Conservation (phyloP, 768 basidiomycete species). For the Termitomyces eurrhizus region DNA sequence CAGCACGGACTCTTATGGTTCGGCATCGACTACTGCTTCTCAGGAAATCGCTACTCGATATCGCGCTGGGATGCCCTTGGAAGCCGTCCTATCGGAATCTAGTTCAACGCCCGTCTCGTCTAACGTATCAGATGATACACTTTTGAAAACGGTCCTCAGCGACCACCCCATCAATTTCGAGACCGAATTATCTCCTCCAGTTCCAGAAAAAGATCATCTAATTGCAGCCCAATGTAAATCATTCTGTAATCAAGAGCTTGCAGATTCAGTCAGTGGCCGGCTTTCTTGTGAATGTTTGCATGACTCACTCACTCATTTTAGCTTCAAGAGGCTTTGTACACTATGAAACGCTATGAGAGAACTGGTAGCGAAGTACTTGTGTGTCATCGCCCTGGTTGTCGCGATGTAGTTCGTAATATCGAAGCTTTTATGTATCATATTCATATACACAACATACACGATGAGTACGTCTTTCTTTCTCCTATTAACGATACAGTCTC, state of each 20-base stretch:
- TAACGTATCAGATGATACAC: neutral
- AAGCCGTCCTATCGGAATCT: conserved; percentile 4
- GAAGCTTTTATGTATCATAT: conserved; percentile 49
- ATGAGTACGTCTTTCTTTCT: conserved; percentile 27
- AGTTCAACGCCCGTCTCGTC: neutral
- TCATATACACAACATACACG: conserved; percentile 53
- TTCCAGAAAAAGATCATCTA: conserved; percentile 16
- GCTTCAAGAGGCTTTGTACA: conserved; percentile 33
- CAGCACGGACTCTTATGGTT: conserved; percentile 21
- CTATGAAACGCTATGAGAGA: conserved; percentile 24
- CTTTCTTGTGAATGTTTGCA: neutral
- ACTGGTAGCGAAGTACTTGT: conserved; percentile 28
- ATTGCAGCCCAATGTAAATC: conserved; percentile 28
- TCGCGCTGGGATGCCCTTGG: conserved; percentile 30
- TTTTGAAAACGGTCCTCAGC: neutral
- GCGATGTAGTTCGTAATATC: conserved; percentile 35
- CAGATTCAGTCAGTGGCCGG: conserved; percentile 32
- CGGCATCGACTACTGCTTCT: conserved; percentile 31
- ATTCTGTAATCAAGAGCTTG: conserved; percentile 32
- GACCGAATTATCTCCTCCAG: conserved; percentile 11
- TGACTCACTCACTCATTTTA: conserved; percentile 12
- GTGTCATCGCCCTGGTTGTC: conserved; percentile 44
- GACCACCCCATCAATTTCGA: conserved; percentile 3
- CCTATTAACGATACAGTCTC: neutral
- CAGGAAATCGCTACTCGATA: conserved; percentile 35